Percentiles rank a stretch among this genome's conserved stretches.
phyloP scores from a whole-genome alignment of 176 grass and related monocot genomes.

The Alopecurus myosuroides region DNA sequence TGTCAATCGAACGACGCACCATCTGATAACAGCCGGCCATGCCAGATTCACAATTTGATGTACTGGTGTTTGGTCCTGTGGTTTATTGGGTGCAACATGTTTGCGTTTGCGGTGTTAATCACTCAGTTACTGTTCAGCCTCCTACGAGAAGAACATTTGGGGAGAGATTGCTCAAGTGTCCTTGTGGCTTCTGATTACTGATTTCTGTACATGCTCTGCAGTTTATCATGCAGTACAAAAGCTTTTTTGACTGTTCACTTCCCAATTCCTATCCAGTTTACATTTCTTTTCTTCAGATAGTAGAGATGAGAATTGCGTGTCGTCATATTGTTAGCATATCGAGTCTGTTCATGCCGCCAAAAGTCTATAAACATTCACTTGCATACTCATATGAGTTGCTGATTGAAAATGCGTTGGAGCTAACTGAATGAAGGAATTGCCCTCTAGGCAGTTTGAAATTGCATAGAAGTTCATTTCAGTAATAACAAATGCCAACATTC shows the following conservation, averaged over 20 bases:
- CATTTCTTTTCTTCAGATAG: neutral
- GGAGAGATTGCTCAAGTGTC: neutral
- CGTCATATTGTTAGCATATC: neutral
- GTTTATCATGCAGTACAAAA: neutral
- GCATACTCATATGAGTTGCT: neutral
- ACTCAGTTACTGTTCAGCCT: neutral
- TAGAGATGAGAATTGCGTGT: neutral
- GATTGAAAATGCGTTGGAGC: neutral
- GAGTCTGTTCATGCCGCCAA: neutral
- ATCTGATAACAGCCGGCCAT: neutral
- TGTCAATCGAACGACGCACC: neutral
- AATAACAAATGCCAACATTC: neutral
- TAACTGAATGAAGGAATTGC: neutral
- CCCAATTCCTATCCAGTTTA: too few species aligned
- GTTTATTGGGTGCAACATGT: neutral
- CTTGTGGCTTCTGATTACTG: neutral
- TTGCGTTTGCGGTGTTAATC: neutral
- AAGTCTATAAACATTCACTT: neutral
- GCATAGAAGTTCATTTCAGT: neutral
- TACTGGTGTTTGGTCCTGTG: neutral
- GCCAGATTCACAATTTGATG: neutral
- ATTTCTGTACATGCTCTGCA: neutral
- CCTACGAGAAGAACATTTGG: neutral
- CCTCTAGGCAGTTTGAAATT: neutral
- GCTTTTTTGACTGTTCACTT: neutral